phyloP scores from a whole-genome alignment of 306 rosid genomes.

The Oemleria cerasiformis region DNA sequence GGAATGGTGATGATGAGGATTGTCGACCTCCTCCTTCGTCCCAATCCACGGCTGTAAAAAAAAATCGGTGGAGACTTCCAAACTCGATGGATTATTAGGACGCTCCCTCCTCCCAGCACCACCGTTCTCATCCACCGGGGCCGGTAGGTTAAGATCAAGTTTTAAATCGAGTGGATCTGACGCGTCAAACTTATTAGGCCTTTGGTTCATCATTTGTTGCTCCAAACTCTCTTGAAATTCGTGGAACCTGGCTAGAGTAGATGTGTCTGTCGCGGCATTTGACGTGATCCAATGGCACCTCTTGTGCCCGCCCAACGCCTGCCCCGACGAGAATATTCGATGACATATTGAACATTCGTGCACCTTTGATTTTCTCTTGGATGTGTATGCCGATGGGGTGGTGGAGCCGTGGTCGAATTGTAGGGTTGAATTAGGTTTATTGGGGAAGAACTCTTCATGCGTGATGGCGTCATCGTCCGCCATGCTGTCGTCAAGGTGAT shows the following conservation, averaged over 20 bases:
- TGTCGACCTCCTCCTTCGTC: constrained; percentile 33
- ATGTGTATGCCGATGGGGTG: constrained; percentile 40
- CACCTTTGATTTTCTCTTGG: constrained; percentile 67
- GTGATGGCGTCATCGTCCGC: constrained; percentile 56
- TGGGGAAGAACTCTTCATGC: constrained; percentile 52
- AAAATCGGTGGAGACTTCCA: constrained; percentile 45
- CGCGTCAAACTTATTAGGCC: constrained; percentile 45
- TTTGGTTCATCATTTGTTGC: constrained; percentile 25
- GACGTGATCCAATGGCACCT: constrained; percentile 97
- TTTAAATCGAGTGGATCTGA: constrained; percentile 57
- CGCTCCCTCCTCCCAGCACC: constrained; percentile 10
- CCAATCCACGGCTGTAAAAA: constrained; percentile 62
- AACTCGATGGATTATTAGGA: constrained; percentile 7
- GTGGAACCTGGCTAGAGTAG: constrained; percentile 59
- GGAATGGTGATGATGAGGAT: constrained; percentile 19
- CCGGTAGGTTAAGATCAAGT: constrained; percentile 83
- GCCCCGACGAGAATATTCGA: constrained; percentile 84
- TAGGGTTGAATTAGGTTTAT: constrained; percentile 47
- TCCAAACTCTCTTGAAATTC: constrained; percentile 62
- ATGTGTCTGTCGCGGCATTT: constrained; percentile 43
- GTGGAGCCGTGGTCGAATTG: constrained; percentile 43
- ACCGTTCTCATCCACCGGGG: constrained; percentile 36
- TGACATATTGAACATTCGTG: constrained; percentile 96
- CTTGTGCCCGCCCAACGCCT: constrained; percentile 92
- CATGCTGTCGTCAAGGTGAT: constrained; percentile 40